A percentile compares a stretch with the other conserved stretches of the same genome.
Conservation (phyloP, 495 filamentous ascomycete species). For the Lasiosphaeria hispida region DNA sequence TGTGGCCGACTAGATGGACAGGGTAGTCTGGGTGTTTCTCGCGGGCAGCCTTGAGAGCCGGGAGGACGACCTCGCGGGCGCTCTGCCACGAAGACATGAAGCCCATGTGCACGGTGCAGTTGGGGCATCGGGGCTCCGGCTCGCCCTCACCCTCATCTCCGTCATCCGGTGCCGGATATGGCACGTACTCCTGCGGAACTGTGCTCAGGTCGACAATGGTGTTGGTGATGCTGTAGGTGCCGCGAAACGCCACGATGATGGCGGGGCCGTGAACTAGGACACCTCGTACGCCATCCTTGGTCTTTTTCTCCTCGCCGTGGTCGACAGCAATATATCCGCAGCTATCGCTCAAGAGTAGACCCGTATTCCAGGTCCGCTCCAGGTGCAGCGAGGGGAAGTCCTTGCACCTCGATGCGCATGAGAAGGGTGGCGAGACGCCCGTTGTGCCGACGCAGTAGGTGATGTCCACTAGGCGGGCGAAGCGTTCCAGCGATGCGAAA, state of each 20-base stretch:
- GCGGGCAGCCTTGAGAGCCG: conserved; percentile 53
- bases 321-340: conserved; percentile 92
- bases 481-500: conserved; percentile 79
- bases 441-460: conserved; percentile 86
- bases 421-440: conserved; percentile 77
- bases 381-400: conserved; percentile 80
- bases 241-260: conserved; percentile 90
- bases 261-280: conserved; percentile 19
- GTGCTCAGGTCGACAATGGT: conserved; percentile 85
- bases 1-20: conserved; percentile 82
- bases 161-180: conserved; percentile 64
- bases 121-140: conserved; percentile 53
- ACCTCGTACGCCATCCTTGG: conserved; percentile 29
- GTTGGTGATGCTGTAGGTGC: conserved; percentile 90
- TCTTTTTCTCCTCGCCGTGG: conserved; percentile 43
- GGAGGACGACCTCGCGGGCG: conserved; percentile 62
- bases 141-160: conserved; percentile 41
- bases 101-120: conserved; percentile 90
- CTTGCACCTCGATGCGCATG: conserved; percentile 76
- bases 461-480: conserved; percentile 87
- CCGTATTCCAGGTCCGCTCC: conserved; percentile 85
- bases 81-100: conserved; percentile 82
- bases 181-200: conserved; percentile 83
- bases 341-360: conserved; percentile 79
- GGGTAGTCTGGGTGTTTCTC: conserved; percentile 65